Percentiles rank a stretch among this genome's conserved stretches.
Conservation (phyloP, 441 rosid species). For the Populus trichocarpa region DNA sequence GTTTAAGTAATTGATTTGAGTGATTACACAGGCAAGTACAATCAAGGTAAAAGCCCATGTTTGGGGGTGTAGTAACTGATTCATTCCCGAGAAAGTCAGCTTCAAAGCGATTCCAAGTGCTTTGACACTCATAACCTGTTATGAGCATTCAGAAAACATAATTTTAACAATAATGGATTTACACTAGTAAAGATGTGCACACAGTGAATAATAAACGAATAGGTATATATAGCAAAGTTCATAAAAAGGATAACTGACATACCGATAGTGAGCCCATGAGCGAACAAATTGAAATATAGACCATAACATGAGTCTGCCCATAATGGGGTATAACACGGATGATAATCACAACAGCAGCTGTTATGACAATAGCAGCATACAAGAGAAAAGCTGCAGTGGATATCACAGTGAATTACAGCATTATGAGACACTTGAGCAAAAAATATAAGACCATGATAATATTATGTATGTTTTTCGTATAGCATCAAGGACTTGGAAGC, state of each 20-base stretch:
- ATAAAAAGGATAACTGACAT: background rate
- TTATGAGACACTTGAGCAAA: background rate
- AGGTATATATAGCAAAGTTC: background rate
- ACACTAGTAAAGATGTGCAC: background rate
- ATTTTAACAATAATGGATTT: background rate
- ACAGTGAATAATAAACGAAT: background rate
- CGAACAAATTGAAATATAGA: constrained; percentile 39
- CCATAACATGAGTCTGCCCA: constrained; percentile 44
- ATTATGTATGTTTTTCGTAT: background rate
- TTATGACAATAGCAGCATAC: constrained; percentile 31
- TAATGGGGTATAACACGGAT: constrained; percentile 30
- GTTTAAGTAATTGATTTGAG: constrained; percentile 66
- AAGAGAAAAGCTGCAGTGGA: constrained; percentile 36
- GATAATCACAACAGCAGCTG: constrained; percentile 31
- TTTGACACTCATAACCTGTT: constrained; percentile 87
- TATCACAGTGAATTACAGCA: background rate
- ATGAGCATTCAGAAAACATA: background rate
- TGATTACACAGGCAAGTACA: constrained; percentile 31
- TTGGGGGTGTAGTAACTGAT: constrained; percentile 68
- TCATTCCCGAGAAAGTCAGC: constrained; percentile 68
- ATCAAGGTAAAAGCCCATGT: constrained; percentile 69
- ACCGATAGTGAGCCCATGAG: constrained; percentile 42
- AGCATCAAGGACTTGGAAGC: background rate
- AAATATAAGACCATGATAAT: background rate
- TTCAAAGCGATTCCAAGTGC: constrained; percentile 81